A percentile compares a stretch with the other conserved stretches of the same genome.
phyloP scores from a whole-genome alignment of 345 rosid species.

The Arabis hirsuta region DNA sequence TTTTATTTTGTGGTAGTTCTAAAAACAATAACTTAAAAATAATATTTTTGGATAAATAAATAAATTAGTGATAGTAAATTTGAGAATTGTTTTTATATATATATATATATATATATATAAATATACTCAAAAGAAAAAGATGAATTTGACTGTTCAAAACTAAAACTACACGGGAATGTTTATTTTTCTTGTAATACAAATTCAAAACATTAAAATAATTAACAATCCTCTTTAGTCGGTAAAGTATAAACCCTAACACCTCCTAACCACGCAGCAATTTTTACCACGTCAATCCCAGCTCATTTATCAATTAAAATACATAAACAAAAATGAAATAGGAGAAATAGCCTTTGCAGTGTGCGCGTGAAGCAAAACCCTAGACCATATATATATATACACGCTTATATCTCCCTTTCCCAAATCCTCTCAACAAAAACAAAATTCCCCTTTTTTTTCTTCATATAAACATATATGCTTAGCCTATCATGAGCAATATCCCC shows the following conservation, averaged over 20 bases:
- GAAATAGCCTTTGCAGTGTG: conserved; percentile 27
- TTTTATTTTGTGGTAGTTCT: too few relatives aligned
- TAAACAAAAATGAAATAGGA: background rate
- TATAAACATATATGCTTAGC: conserved; percentile 29
- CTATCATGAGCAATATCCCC: conserved; percentile 91
- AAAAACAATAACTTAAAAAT: too few relatives aligned
- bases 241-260: background rate
- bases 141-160: conserved; percentile 9
- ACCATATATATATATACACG: conserved; percentile 1
- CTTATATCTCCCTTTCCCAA: conserved; percentile 12
- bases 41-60: background rate
- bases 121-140: background rate
- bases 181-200: too few relatives aligned
- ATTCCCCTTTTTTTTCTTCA: conserved; percentile 30
- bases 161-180: too few relatives aligned
- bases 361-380: conserved; percentile 37
- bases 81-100: too few relatives aligned
- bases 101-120: background rate
- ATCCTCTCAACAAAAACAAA: conserved; percentile 26
- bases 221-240: conserved; percentile 23
- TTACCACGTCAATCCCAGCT: conserved; percentile 39
- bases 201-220: conserved; percentile 6
- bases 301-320: background rate
- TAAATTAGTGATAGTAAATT: too few relatives aligned
- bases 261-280: conserved; percentile 7